A percentile compares a stretch with the other conserved stretches of the same genome.
Evolutionary conservation across 2,329 filamentous ascomycete species (phyloP).

Genomic region (Epicoccum nigrum): DNA sequence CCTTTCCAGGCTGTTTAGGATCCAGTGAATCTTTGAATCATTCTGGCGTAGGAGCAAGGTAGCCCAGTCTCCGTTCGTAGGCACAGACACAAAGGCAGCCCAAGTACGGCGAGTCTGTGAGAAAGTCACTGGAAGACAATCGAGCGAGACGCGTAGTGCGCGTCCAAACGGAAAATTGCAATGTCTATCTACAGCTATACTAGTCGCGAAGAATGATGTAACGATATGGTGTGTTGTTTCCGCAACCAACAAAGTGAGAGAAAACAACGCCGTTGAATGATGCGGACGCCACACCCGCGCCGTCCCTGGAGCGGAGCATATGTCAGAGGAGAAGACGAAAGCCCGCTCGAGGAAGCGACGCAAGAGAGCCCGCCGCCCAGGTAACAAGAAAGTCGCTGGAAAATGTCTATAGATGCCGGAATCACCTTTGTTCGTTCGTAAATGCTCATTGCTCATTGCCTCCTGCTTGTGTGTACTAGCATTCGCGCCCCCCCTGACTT

Average conservation of each 20-base stretch:
- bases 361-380: conserved; percentile 15
- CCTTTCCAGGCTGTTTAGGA: too few species aligned
- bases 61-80: too few species aligned
- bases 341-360: conserved; percentile 10
- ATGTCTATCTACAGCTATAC: conserved; percentile 42
- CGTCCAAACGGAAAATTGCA: conserved; percentile 7
- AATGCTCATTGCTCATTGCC: conserved; percentile 29
- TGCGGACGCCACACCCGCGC: conserved; percentile 19
- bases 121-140: too few species aligned
- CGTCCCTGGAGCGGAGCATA: conserved; percentile 16
- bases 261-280: conserved; percentile 44
- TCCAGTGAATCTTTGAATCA: too few species aligned
- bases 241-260: conserved; percentile 17
- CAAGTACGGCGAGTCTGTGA: too few species aligned
- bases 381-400: conserved; percentile 23
- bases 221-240: conserved; percentile 8
- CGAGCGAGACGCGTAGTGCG: too few species aligned
- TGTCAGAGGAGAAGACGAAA: background rate
- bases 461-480: conserved; percentile 5
- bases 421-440: conserved; percentile 26
- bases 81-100: too few species aligned
- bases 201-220: conserved; percentile 27
- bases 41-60: too few species aligned
- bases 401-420: conserved; percentile 46
- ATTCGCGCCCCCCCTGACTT: background rate